A percentile compares a stretch with the other conserved stretches of the same genome.
phyloP scores from a whole-genome alignment of 1,139 yeast species.

The Chernovozyma aurita region DNA sequence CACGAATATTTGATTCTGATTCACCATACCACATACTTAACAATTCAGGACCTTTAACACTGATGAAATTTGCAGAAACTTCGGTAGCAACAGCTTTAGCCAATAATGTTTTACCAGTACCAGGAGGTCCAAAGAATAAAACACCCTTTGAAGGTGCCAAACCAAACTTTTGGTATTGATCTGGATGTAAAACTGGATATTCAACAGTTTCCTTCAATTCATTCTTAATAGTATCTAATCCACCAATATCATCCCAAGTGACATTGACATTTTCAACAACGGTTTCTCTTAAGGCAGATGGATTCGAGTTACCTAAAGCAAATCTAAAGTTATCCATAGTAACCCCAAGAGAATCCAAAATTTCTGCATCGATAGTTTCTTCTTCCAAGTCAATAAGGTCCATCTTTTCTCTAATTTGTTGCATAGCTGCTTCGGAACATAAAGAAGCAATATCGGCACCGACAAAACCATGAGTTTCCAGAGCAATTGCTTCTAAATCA shows the following conservation, averaged over 20 bases:
- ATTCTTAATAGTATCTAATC: constrained; percentile 89
- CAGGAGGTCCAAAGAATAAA: constrained; percentile 98
- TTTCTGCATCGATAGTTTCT: constrained; percentile 97
- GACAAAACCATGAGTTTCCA: constrained; percentile 57
- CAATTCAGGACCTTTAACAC: constrained; percentile 96
- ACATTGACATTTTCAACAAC: constrained; percentile 98
- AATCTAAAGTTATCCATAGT: constrained; percentile 98
- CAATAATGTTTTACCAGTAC: constrained; percentile 96
- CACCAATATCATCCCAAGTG: constrained; percentile 97
- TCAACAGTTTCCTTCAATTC: constrained; percentile 98
- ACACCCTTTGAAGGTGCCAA: constrained; percentile 98
- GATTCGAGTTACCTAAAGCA: constrained; percentile 96
- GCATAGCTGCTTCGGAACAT: constrained; percentile 96
- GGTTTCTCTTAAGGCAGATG: constrained; percentile 98
- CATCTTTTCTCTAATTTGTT: constrained; percentile 98
- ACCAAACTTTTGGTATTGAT: constrained; percentile 96
- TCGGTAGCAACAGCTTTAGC: constrained; percentile 99
- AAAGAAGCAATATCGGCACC: constrained; percentile 83
- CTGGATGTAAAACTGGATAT: constrained; percentile 98
- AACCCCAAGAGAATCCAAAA: constrained; percentile 92
- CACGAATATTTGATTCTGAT: constrained; percentile 94
- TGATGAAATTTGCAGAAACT: constrained; percentile 92
- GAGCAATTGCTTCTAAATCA: constrained; percentile 81
- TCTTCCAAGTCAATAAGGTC: constrained; percentile 96
- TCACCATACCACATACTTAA: constrained; percentile 99